Conservation (phyloP, 352 stramenopile genomes). For the Globisporangium abappressorium region DNA sequence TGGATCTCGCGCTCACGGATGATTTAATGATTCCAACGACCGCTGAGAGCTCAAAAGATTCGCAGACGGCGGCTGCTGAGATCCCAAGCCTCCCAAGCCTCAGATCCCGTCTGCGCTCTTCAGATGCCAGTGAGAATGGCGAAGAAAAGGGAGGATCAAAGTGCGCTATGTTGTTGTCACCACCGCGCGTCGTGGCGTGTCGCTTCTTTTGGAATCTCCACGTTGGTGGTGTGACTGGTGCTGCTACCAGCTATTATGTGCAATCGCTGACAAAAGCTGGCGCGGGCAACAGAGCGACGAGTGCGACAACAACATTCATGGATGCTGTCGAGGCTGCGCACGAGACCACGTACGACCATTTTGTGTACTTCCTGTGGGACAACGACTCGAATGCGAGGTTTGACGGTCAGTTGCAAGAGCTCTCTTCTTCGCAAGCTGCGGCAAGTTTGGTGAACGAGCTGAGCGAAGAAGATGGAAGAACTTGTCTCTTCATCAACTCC, state of each 20-base stretch:
- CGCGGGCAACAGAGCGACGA: constrained; percentile 18
- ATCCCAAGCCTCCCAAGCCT: constrained; percentile 4
- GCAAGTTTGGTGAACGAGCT: constrained; percentile 22
- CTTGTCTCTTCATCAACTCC: constrained; percentile 29
- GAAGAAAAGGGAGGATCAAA: neutral
- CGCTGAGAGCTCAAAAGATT: neutral
- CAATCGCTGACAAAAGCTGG: constrained; percentile 10
- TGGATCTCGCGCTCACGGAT: constrained; percentile 7
- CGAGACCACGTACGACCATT: constrained; percentile 44
- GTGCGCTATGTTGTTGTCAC: neutral
- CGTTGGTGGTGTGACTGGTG: constrained; percentile 18
- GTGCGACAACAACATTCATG: constrained; percentile 25
- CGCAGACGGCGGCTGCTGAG: neutral
- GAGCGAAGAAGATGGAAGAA: constrained; percentile 35
- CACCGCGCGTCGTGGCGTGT: constrained; percentile 6
- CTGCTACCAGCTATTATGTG: neutral
- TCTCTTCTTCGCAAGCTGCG: neutral
- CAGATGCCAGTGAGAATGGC: neutral
- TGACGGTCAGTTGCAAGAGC: neutral
- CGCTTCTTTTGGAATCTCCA: constrained; percentile 65
- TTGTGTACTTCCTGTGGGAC: constrained; percentile 47
- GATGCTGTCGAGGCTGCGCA: constrained; percentile 33
- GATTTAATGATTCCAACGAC: neutral
- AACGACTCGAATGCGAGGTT: constrained; percentile 18
- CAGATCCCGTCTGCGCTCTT: neutral